Evolutionary conservation across 208 protist genomes (phyloP), one percentile per base, ranked within the genome.

Genomic region (Porcisia hertigi): DNA sequence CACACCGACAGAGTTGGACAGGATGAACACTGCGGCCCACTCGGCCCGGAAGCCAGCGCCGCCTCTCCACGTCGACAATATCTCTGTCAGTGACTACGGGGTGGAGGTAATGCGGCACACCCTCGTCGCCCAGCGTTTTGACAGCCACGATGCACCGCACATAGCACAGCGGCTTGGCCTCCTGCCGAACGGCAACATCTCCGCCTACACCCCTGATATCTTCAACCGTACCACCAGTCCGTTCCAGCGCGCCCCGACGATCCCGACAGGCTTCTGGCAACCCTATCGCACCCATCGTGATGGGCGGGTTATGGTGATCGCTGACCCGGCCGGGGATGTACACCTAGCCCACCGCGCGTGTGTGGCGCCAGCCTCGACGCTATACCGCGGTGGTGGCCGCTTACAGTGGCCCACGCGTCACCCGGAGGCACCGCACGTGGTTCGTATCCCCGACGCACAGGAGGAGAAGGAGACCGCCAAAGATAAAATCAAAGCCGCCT

Each of bases 271-370:
- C 36, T 79, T 86, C 49, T 92, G 89, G 89, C 75, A 87, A 54
- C 91, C 91, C 11, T 84, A 84, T 72, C 47, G 43, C 2, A 66
- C 64, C 18, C 60, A 77, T 25, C 69, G 66, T 16, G 60, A 67
- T 9, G 64, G 76, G 2, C 62, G 74, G 5, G 20, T 60, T 3
- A 71, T 95, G 59, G 25, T 78, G 47, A 72, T 91, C 23, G 73
- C 86, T 3, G 89, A 95, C 71, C 84, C 85, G 0, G 73, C 91
- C 0, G 87, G 89, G 1, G 84, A 87, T 64, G 73, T 77, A 8
- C 77, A 86, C 39, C 87, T 95, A 36, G 72, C 79, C 25, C 74
- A 81, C n/a, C 87, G 88, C n/a, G 75, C 88, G 30, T 76, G 86
- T 53, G 83, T 90, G 8, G 23, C 45, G 20, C 75, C 87, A 5